Evolutionary conservation across 139 green algal genomes (phyloP).

Genomic region (Haematococcus lacustris): DNA sequence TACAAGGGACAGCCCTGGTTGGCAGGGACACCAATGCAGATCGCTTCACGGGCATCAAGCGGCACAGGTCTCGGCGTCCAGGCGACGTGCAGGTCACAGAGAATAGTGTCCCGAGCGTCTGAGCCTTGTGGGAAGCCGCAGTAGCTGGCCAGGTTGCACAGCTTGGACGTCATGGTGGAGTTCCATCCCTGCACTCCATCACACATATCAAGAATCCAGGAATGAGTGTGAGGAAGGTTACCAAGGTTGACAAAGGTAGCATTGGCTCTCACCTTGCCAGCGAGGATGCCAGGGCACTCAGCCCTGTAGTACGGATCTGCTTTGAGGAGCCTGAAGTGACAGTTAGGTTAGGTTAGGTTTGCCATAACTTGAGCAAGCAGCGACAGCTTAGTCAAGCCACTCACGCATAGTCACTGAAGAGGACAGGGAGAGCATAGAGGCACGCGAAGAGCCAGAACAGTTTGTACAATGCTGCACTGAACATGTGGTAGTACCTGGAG

Average conservation of each 20-base stretch:
- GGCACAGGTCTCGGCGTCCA: background rate
- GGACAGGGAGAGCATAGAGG: constrained; percentile 62
- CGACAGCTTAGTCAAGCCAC: background rate
- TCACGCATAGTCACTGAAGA: constrained; percentile 11
- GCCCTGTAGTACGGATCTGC: background rate
- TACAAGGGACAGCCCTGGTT: background rate
- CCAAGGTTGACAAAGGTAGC: too few relatives aligned
- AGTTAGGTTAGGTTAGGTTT: background rate
- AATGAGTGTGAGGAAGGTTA: too few relatives aligned
- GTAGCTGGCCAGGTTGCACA: constrained; percentile 20
- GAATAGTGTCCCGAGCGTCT: background rate
- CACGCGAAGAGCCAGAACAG: constrained; percentile 82
- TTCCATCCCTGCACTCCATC: constrained; percentile 11
- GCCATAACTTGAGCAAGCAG: background rate
- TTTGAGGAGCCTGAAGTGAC: background rate
- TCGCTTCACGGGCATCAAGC: background rate
- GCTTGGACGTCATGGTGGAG: background rate
- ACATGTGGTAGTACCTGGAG: constrained; percentile 91
- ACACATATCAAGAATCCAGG: too few relatives aligned
- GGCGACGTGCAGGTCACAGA: constrained; percentile 5
- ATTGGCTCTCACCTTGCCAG: too few relatives aligned
- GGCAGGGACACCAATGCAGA: background rate
- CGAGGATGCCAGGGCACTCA: background rate
- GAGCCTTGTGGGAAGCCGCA: constrained; percentile 16
- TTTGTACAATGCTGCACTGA: constrained; percentile 65